phyloP scores from a whole-genome alignment of 129 eudicot genomes.

The Smallanthus sonchifolius region DNA sequence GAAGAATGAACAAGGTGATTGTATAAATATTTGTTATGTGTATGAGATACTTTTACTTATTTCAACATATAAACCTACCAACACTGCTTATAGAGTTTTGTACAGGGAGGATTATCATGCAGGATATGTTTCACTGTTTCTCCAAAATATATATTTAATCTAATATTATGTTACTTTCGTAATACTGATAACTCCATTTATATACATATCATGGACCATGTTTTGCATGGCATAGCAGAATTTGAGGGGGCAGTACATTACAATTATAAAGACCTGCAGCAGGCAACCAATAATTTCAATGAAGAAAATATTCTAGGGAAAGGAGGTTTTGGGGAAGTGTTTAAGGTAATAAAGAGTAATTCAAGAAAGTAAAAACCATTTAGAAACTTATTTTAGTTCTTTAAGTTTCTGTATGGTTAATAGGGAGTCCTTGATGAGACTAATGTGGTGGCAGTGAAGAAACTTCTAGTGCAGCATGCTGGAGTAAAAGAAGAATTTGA shows the following conservation, averaged over 20 bases:
- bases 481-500: conserved; percentile 54
- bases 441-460: conserved; percentile 62
- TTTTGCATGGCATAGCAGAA: conserved; percentile 31
- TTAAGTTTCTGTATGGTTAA: background rate
- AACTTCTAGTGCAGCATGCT: conserved; percentile 29
- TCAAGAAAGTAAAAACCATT: background rate
- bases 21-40: background rate
- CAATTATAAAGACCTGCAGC: conserved; percentile 20
- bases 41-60: background rate
- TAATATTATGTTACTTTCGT: background rate
- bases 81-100: too few species aligned
- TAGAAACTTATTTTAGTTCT: background rate
- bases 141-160: background rate
- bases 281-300: conserved; percentile 36
- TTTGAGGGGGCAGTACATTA: conserved; percentile 39
- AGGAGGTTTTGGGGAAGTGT: conserved; percentile 62
- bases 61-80: background rate
- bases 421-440: conserved; percentile 55
- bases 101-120: too few species aligned
- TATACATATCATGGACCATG: background rate
- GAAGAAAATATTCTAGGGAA: conserved; percentile 47
- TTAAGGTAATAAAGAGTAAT: conserved; percentile 8
- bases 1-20: conserved; percentile 9
- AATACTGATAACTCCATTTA: background rate
- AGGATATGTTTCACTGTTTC: background rate